Percentiles rank a stretch among this genome's conserved stretches.
phyloP scores from a whole-genome alignment of 2,329 filamentous ascomycete genomes.

The Colletotrichum ledebouriae region DNA sequence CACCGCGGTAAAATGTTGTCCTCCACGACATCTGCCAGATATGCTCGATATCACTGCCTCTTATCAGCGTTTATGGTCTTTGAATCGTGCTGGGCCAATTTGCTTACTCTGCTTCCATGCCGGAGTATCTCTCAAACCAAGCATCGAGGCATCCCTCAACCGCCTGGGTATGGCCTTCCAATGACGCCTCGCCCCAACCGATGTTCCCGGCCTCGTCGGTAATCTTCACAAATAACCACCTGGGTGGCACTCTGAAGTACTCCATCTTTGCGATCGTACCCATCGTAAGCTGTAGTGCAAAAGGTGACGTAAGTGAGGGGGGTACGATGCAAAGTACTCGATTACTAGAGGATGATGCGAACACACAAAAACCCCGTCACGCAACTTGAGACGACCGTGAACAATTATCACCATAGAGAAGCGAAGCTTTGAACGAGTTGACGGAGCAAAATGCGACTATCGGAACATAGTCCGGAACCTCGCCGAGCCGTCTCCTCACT shows the following conservation, averaged over 20 bases:
- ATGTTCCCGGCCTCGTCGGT: conserved; percentile 73
- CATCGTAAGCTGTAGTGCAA: conserved; percentile 56
- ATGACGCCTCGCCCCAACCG: conserved; percentile 81
- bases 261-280: conserved; percentile 75
- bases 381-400: conserved; percentile 34
- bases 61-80: neutral
- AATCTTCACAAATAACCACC: conserved; percentile 85
- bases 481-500: conserved; percentile 24
- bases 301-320: conserved; percentile 12
- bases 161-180: conserved; percentile 80
- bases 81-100: accelerated
- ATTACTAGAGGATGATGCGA: neutral
- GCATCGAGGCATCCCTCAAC: conserved; percentile 81
- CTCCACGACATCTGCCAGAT: conserved; percentile 84
- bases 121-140: conserved; percentile 71
- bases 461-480: conserved; percentile 33
- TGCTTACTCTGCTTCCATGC: conserved; percentile 77
- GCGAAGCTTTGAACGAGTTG: conserved; percentile 32
- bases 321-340: neutral
- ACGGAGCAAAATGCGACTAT: conserved; percentile 26
- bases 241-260: conserved; percentile 80
- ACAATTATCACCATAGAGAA: conserved; percentile 18
- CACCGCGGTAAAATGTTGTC: conserved; percentile 80
- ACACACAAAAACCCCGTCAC: neutral
- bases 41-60: conserved; percentile 78